Percentiles rank a stretch among this genome's conserved stretches.
These are phyloP conservation scores for Penicillium aurantiogriseum DNA, from an alignment of 2,329 filamentous ascomycete species.

Conservation along the genomic window DNA sequence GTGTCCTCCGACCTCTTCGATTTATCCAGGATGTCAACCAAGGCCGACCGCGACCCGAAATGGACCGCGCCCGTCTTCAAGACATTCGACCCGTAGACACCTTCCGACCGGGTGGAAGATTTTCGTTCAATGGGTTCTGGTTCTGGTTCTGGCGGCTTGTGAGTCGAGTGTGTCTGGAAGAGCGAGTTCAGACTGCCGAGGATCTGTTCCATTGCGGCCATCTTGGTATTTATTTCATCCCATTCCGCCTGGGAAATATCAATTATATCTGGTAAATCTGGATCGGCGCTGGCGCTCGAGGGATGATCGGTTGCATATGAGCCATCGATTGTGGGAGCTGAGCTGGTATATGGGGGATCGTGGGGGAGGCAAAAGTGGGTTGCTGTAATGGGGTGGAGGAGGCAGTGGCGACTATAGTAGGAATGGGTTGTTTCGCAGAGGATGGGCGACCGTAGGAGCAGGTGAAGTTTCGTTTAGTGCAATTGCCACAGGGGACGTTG, in stretches of 20 bases:
- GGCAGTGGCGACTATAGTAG: constrained; percentile 12
- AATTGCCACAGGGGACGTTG: constrained; percentile 42
- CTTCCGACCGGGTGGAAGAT: constrained; percentile 23
- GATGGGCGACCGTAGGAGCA: constrained; percentile 38
- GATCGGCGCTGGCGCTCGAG: constrained; percentile 18
- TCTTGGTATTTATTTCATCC: constrained; percentile 38
- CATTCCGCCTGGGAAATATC: constrained; percentile 35
- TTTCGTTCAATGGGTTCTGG: constrained; percentile 14
- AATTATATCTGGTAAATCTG: constrained; percentile 28
- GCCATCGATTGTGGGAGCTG: constrained; percentile 17
- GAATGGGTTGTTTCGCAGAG: constrained; percentile 16
- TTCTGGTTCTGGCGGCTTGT: constrained; percentile 19
- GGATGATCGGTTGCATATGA: constrained; percentile 22
- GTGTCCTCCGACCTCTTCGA: constrained; percentile 40
- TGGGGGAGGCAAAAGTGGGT: constrained; percentile 17
- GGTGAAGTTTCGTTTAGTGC: constrained; percentile 42
- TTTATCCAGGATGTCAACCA: constrained; percentile 55
- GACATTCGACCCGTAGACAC: constrained; percentile 31
- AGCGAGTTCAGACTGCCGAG: constrained; percentile 33
- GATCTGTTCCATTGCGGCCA: constrained; percentile 37
- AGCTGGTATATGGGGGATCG: constrained; percentile 10
- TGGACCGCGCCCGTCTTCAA: constrained; percentile 55
- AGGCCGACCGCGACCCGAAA: constrained; percentile 57
- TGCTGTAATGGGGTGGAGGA: constrained; percentile 17
- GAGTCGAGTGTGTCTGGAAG: constrained; percentile 29